Evolutionary conservation across 1,284 basidiomycete species (phyloP).

Genomic region (Cryptococcus sp.): DNA sequence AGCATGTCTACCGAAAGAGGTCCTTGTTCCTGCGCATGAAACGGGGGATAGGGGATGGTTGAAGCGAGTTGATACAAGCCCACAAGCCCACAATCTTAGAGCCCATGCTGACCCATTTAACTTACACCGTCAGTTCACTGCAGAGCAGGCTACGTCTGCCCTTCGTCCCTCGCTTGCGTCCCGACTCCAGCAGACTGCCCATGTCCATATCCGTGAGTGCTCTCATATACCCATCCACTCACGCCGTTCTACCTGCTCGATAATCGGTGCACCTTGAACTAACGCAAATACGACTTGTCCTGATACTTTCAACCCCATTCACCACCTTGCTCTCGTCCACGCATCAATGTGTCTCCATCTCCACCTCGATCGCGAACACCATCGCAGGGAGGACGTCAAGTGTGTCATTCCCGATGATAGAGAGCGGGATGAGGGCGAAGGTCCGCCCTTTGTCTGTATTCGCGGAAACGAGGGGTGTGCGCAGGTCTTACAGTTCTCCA

Average conservation of each 20-base stretch:
- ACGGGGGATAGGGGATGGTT: no score
- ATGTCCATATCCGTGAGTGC: conserved; percentile 49
- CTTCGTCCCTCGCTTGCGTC: conserved; percentile 44
- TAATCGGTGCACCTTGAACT: no score
- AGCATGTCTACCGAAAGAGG: no score
- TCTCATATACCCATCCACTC: neutral
- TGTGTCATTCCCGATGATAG: conserved; percentile 46
- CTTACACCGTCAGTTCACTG: conserved; percentile 35
- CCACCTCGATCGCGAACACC: neutral
- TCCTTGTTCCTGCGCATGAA: no score
- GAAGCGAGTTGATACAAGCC: no score
- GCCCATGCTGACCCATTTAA: neutral
- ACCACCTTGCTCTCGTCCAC: neutral
- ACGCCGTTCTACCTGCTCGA: neutral
- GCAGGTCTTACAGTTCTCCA: conserved; percentile 30
- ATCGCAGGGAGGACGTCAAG: conserved; percentile 46
- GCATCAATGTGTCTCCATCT: neutral
- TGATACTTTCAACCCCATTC: neutral
- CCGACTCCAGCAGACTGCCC: conserved; percentile 52
- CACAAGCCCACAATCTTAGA: neutral
- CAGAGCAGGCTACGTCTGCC: conserved; percentile 50
- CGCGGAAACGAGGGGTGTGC: conserved; percentile 34
- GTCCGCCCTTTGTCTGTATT: conserved; percentile 49
- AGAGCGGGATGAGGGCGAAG: conserved; percentile 47
- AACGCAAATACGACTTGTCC: no score